Percentiles rank a stretch among this genome's conserved stretches.
Conservation (phyloP, 495 filamentous ascomycete species). For the Tuber calosporum region DNA sequence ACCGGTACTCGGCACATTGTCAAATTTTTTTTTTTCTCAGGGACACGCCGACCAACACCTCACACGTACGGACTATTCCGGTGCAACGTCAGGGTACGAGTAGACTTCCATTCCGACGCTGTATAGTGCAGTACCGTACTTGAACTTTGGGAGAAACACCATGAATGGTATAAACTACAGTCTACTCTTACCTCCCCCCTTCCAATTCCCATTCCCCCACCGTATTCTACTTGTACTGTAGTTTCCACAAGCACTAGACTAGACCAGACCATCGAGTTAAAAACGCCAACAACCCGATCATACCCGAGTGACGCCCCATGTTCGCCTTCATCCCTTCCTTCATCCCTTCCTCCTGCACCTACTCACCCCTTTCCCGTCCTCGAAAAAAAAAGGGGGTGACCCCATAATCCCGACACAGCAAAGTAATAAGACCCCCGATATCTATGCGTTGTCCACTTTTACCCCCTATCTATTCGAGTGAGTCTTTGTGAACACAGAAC, state of each 20-base stretch:
- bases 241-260: no score
- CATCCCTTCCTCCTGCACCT: background rate
- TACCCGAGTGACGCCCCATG: slow-evolving; percentile 1
- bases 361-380: background rate
- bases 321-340: background rate
- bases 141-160: background rate
- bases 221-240: background rate
- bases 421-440: background rate
- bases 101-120: no score
- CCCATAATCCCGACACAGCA: background rate
- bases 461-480: background rate
- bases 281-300: background rate
- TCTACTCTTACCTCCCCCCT: background rate
- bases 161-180: background rate
- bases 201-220: background rate
- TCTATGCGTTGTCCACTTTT: background rate
- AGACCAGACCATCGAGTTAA: background rate
- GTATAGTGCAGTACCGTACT: no score
- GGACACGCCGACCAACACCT: no score
- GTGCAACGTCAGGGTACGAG: no score
- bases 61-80: no score
- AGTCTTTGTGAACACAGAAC: background rate
- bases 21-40: no score
- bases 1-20: no score
- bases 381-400: background rate